Conservation (phyloP, 2,329 filamentous ascomycete species). For the Malbranchea cinnamomea region DNA sequence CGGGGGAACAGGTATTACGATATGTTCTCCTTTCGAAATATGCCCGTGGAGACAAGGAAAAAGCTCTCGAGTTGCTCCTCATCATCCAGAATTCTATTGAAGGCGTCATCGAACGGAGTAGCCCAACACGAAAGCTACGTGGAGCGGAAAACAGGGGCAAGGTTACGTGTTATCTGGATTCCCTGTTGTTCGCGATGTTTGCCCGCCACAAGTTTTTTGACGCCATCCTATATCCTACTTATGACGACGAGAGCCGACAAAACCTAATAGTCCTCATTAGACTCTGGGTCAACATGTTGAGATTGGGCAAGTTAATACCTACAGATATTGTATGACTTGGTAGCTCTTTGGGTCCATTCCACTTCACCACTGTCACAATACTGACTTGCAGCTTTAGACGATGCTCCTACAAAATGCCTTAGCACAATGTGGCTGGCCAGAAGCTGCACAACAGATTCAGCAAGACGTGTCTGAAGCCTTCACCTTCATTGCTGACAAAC, state of each 20-base stretch:
- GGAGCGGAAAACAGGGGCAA: slow-evolving; percentile 74
- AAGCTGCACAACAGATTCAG: slow-evolving; percentile 61
- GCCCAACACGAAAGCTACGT: slow-evolving; percentile 55
- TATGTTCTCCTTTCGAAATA: slow-evolving; percentile 49
- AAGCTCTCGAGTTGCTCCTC: slow-evolving; percentile 60
- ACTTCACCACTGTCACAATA: not conserved
- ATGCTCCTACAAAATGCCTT: slow-evolving; percentile 68
- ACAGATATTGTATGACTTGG: slow-evolving; percentile 53
- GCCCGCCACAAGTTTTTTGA: slow-evolving; percentile 80
- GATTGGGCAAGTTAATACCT: slow-evolving; percentile 70
- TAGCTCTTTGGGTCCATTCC: not conserved
- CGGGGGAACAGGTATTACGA: slow-evolving; percentile 47
- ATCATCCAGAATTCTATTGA: slow-evolving; percentile 69
- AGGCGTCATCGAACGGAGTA: slow-evolving; percentile 61
- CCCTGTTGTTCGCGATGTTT: slow-evolving; percentile 91
- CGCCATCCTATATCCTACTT: slow-evolving; percentile 71
- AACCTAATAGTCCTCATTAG: slow-evolving; percentile 65
- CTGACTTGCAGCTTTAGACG: slow-evolving; percentile 41
- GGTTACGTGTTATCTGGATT: slow-evolving; percentile 90
- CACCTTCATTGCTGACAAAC: slow-evolving; percentile 78
- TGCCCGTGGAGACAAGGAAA: slow-evolving; percentile 54
- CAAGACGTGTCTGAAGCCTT: slow-evolving; percentile 96
- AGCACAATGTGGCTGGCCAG: slow-evolving; percentile 75
- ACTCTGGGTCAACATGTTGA: slow-evolving; percentile 85
- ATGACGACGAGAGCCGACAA: slow-evolving; percentile 55